A percentile compares a stretch with the other conserved stretches of the same genome.
These are phyloP conservation scores for Porcisia hertigi DNA, from an alignment of 208 protist species.

Conservation along the genomic window DNA sequence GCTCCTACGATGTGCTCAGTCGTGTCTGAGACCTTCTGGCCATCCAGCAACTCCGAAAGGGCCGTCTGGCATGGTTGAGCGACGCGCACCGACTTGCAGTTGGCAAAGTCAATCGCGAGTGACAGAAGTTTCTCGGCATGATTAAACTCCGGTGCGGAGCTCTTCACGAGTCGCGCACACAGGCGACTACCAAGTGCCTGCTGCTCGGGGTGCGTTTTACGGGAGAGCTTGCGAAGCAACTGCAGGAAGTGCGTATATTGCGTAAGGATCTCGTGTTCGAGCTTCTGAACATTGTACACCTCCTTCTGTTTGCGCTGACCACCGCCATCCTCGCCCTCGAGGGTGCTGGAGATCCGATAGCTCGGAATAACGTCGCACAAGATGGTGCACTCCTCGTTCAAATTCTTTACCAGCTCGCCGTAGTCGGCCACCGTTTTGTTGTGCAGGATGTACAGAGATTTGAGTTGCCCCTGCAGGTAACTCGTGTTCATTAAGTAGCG, in stretches of 20 bases:
- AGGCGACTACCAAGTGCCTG: slow-evolving; percentile 92
- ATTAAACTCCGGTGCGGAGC: slow-evolving; percentile 88
- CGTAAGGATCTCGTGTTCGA: slow-evolving; percentile 90
- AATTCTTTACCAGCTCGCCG: slow-evolving; percentile 82
- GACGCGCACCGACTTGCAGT: slow-evolving; percentile 87
- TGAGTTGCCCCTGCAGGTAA: slow-evolving; percentile 84
- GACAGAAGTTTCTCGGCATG: slow-evolving; percentile 81
- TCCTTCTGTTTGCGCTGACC: slow-evolving; percentile 88
- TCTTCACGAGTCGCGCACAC: slow-evolving; percentile 73
- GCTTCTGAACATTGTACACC: slow-evolving; percentile 89
- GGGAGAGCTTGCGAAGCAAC: slow-evolving; percentile 82
- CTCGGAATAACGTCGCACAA: slow-evolving; percentile 87
- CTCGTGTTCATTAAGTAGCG: slow-evolving; percentile 94
- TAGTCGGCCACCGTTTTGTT: slow-evolving; percentile 82
- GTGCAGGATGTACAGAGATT: slow-evolving; percentile 79
- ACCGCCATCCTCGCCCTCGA: slow-evolving; percentile 83
- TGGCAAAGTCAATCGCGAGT: slow-evolving; percentile 84
- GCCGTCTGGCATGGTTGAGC: slow-evolving; percentile 81
- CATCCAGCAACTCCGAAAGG: slow-evolving; percentile 79
- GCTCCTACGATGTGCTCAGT: slow-evolving; percentile 83
- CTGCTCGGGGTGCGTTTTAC: slow-evolving; percentile 90
- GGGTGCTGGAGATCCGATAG: slow-evolving; percentile 85
- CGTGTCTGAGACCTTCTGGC: slow-evolving; percentile 86
- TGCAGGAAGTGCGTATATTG: slow-evolving; percentile 94
- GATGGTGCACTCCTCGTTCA: slow-evolving; percentile 86